These are phyloP conservation scores for Apiospora hydei DNA, from an alignment of 2,329 filamentous ascomycete species.

Conservation along the genomic window DNA sequence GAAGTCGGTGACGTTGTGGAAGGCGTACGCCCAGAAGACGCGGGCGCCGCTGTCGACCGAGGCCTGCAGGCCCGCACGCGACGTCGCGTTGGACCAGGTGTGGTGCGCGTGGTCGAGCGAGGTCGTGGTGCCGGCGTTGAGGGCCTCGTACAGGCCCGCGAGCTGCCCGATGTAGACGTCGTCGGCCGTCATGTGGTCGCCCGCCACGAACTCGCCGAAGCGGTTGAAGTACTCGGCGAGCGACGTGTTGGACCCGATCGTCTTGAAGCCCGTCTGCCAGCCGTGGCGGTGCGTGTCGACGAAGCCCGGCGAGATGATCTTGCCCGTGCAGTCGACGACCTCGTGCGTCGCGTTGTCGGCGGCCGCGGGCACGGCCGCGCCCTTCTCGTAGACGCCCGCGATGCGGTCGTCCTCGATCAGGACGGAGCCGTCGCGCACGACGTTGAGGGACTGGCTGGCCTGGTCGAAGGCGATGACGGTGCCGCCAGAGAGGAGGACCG, in stretches of 20 bases:
- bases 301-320: conserved; percentile 63
- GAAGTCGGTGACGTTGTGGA: conserved; percentile 47
- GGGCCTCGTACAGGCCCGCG: conserved; percentile 54
- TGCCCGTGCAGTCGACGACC: conserved; percentile 55
- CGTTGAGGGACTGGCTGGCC: conserved; percentile 35
- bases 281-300: conserved; percentile 63
- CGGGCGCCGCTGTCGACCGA: conserved; percentile 56
- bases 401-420: conserved; percentile 46
- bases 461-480: conserved; percentile 40
- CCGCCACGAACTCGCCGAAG: conserved; percentile 46
- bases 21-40: conserved; percentile 54
- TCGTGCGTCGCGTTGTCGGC: conserved; percentile 39
- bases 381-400: conserved; percentile 38
- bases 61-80: conserved; percentile 53
- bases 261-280: conserved; percentile 64
- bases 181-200: conserved; percentile 45
- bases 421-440: conserved; percentile 41
- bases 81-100: conserved; percentile 51
- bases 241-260: conserved; percentile 58
- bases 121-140: conserved; percentile 62
- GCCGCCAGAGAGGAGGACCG: conserved; percentile 39
- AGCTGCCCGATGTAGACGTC: conserved; percentile 57
- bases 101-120: conserved; percentile 61
- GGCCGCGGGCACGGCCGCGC: conserved; percentile 33
- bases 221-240: conserved; percentile 55